These are phyloP conservation scores for Aplosporella prunicola DNA, from an alignment of 2,329 filamentous ascomycete species.

Conservation along the genomic window DNA sequence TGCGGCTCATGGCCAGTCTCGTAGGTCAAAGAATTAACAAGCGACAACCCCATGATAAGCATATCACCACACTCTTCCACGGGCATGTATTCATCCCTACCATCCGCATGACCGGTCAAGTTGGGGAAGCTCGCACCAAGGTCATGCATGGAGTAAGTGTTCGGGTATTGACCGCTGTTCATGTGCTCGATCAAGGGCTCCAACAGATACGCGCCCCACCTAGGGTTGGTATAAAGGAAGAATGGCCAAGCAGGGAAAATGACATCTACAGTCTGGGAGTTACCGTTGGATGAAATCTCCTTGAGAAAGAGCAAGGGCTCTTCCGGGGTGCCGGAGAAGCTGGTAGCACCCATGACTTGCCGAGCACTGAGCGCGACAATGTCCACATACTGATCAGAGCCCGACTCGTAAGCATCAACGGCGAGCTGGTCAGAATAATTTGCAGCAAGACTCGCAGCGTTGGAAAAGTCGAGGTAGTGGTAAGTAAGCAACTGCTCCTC, in stretches of 20 bases:
- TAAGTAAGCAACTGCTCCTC: slow-evolving; percentile 58
- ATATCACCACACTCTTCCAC: slow-evolving; percentile 75
- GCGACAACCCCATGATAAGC: slow-evolving; percentile 70
- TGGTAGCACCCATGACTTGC: slow-evolving; percentile 70
- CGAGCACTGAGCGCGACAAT: slow-evolving; percentile 70
- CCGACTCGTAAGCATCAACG: slow-evolving; percentile 62
- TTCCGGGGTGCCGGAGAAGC: slow-evolving; percentile 62
- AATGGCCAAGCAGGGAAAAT: slow-evolving; percentile 82
- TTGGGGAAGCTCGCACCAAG: slow-evolving; percentile 65
- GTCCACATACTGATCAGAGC: slow-evolving; percentile 65
- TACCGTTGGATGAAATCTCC: slow-evolving; percentile 78
- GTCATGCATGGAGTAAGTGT: slow-evolving; percentile 72
- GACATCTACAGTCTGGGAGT: slow-evolving; percentile 78
- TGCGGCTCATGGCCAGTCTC: slow-evolving; percentile 45
- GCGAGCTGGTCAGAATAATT: slow-evolving; percentile 66
- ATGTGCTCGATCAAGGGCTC: slow-evolving; percentile 76
- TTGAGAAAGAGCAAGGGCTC: slow-evolving; percentile 70
- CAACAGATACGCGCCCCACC: slow-evolving; percentile 69
- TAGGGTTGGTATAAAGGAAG: slow-evolving; percentile 75
- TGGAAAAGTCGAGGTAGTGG: slow-evolving; percentile 65
- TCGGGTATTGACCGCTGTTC: slow-evolving; percentile 74
- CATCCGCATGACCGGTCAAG: slow-evolving; percentile 62
- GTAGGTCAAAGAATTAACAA: slow-evolving; percentile 65
- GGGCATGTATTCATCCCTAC: slow-evolving; percentile 65
- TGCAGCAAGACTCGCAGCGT: slow-evolving; percentile 53